These are phyloP conservation scores for Podospora appendiculata DNA, from an alignment of 495 filamentous ascomycete genomes.

Conservation along the genomic window DNA sequence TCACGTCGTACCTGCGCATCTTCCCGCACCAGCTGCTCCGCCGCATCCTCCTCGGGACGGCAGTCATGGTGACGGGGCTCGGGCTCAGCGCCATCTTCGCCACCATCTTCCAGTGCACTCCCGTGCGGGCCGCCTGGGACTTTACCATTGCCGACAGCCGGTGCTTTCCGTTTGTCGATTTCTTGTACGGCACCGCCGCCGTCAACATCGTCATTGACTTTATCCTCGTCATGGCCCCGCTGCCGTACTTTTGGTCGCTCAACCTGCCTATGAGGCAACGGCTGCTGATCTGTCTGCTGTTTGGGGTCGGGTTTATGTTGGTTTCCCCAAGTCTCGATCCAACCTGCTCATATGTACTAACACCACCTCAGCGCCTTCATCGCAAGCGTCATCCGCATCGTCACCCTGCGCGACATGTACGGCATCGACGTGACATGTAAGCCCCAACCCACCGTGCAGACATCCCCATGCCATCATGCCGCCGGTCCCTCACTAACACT, in stretches of 20 bases:
- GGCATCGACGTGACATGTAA: constrained; percentile 20
- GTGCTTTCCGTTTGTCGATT: constrained; percentile 36
- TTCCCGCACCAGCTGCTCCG: constrained; percentile 14
- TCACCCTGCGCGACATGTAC: constrained; percentile 8
- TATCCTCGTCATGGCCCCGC: constrained; percentile 35
- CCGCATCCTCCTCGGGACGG: constrained; percentile 9
- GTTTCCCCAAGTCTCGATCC: not conserved
- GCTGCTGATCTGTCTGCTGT: constrained; percentile 18
- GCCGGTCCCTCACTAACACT: not conserved
- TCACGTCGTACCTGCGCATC: constrained; percentile 23
- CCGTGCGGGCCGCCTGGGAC: constrained; percentile 37
- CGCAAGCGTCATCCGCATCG: constrained; percentile 18
- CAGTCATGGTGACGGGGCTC: constrained; percentile 26
- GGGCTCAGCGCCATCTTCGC: constrained; percentile 33
- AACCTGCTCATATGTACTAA: not conserved
- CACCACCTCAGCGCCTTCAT: constrained; percentile 13
- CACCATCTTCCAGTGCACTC: constrained; percentile 41
- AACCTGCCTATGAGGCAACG: constrained; percentile 16
- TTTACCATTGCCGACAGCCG: constrained; percentile 20
- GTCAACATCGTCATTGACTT: constrained; percentile 40
- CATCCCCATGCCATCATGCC: not conserved
- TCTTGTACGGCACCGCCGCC: constrained; percentile 36
- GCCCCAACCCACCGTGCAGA: no score
- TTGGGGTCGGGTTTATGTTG: constrained; percentile 20
- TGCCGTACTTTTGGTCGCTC: constrained; percentile 34